These are phyloP conservation scores for Kluyveromyces sp. DNA, from an alignment of 1,139 yeast species.

Conservation along the genomic window DNA sequence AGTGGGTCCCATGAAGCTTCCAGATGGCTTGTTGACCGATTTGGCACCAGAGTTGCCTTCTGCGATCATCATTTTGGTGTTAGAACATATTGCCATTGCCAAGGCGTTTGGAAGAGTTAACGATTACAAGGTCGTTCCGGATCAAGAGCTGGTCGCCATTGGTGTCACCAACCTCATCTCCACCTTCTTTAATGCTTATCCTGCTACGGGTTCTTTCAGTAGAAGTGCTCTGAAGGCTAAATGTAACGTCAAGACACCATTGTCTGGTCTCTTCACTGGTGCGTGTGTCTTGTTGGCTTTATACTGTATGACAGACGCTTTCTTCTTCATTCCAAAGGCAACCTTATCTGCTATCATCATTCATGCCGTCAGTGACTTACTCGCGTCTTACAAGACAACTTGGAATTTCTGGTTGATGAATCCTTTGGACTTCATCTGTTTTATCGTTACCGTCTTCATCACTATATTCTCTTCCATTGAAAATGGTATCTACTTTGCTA, in stretches of 20 bases:
- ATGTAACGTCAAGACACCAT: constrained; percentile 92
- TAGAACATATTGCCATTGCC: constrained; percentile 90
- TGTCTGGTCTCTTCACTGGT: constrained; percentile 90
- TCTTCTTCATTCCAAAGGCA: constrained; percentile 87
- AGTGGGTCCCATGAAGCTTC: constrained; percentile 66
- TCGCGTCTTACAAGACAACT: constrained; percentile 66
- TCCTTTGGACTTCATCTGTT: constrained; percentile 73
- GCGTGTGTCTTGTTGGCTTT: constrained; percentile 79
- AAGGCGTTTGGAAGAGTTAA: constrained; percentile 90
- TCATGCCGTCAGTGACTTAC: constrained; percentile 89
- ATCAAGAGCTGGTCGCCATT: constrained; percentile 90
- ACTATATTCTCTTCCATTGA: constrained; percentile 81
- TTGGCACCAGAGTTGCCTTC: constrained; percentile 80
- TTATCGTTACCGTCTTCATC: constrained; percentile 67
- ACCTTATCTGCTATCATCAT: constrained; percentile 80
- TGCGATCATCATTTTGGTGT: constrained; percentile 68
- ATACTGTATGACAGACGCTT: constrained; percentile 74
- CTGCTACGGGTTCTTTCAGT: constrained; percentile 94
- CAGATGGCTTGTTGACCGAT: constrained; percentile 51
- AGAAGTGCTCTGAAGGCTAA: constrained; percentile 91
- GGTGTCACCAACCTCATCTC: constrained; percentile 89
- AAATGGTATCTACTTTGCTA: constrained; percentile 83
- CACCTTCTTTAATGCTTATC: constrained; percentile 87
- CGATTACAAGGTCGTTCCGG: constrained; percentile 84
- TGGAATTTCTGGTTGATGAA: constrained; percentile 68